These are phyloP conservation scores for Murraya paniculata DNA, from an alignment of 345 rosid species.

Conservation along the genomic window DNA sequence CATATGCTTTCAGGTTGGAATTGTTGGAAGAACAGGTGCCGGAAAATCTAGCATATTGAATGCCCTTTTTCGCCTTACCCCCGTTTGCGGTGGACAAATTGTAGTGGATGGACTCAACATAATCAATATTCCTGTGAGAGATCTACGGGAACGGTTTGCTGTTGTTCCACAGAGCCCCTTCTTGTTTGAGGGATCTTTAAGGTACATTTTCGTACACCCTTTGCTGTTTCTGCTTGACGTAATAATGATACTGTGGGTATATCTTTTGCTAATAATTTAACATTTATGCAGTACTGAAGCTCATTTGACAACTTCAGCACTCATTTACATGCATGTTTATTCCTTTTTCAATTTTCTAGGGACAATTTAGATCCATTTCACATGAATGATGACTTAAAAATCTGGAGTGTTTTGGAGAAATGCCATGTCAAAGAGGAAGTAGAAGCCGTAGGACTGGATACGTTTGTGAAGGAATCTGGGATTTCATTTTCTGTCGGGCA, in stretches of 20 bases:
- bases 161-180: slow-evolving; percentile 95
- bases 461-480: slow-evolving; percentile 61
- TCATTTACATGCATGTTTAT: neutral
- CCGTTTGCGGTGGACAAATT: slow-evolving; percentile 59
- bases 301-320: neutral
- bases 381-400: slow-evolving; percentile 45
- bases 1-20: slow-evolving; percentile 59
- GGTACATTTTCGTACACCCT: slow-evolving; percentile 31
- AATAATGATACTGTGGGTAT: neutral
- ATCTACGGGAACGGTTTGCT: slow-evolving; percentile 68
- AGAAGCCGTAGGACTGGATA: slow-evolving; percentile 72
- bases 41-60: slow-evolving; percentile 91
- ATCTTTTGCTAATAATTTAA: neutral
- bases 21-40: slow-evolving; percentile 93
- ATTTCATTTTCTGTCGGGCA: slow-evolving; percentile 79
- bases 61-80: slow-evolving; percentile 77
- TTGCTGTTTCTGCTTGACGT: neutral
- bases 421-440: slow-evolving; percentile 84
- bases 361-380: slow-evolving; percentile 81
- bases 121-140: slow-evolving; percentile 60
- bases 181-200: slow-evolving; percentile 78
- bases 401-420: slow-evolving; percentile 69
- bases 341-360: slow-evolving; percentile 32
- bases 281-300: neutral
- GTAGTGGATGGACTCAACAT: slow-evolving; percentile 72